These are phyloP conservation scores for Aspergillus carbonarius DNA, from an alignment of 2,329 filamentous ascomycete species.

Conservation along the genomic window DNA sequence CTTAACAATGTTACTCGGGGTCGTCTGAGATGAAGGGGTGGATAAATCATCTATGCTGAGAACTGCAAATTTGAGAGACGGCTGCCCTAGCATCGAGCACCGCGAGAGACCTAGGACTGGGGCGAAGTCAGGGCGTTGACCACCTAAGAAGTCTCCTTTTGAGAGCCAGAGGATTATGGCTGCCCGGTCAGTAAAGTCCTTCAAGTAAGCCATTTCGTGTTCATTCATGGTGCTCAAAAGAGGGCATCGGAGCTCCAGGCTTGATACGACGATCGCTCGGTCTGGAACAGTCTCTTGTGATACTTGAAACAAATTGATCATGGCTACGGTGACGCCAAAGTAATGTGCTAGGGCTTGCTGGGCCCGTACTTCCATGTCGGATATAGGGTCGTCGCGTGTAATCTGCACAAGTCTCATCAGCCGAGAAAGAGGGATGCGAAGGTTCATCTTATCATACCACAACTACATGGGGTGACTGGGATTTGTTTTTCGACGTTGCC, in stretches of 20 bases:
- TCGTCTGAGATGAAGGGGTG: background rate
- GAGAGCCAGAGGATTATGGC: background rate
- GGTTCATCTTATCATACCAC: background rate
- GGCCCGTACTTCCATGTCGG: background rate
- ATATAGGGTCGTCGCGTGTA: background rate
- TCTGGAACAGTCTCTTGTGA: background rate
- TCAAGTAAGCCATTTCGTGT: background rate
- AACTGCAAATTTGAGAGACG: background rate
- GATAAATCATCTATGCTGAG: background rate
- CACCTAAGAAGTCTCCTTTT: background rate
- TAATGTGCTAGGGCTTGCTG: background rate
- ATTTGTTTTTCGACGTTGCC: background rate
- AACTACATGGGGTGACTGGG: background rate
- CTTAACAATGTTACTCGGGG: background rate
- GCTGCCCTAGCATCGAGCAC: background rate
- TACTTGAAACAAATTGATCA: background rate
- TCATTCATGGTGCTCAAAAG: background rate
- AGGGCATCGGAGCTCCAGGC: background rate
- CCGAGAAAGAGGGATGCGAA: background rate
- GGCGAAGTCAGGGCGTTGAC: background rate
- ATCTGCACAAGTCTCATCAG: background rate
- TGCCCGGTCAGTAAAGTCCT: background rate
- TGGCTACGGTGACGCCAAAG: background rate
- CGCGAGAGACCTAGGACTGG: background rate
- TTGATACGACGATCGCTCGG: background rate